Base-by-base conservation (phyloP, 1,284 basidiomycete species). In the Papiliotrema flavescens region DNA sequence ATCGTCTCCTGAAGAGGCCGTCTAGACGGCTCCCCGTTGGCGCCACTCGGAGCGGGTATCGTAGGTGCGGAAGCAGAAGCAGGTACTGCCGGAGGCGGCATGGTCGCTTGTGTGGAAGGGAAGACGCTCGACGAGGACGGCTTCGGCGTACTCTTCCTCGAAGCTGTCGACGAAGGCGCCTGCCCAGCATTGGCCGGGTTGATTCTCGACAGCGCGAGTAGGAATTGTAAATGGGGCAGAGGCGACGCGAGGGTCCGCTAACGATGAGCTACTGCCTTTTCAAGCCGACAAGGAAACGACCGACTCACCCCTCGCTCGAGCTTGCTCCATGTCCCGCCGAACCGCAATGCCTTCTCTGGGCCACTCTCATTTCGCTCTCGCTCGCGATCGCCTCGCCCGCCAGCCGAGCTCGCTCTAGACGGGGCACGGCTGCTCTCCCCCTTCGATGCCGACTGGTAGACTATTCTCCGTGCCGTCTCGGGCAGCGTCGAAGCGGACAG, bases 161-260 rank as follows among this genome's bases (percentile, higher is more conserved):
- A 28, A 22, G 44, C 40, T 24, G 53, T 53, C 11, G 47, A 22
- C 9, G 47, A 46, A 23, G 56, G 40, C 28, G 28, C 11, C 11
- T 32, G 28, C 11, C 28, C 28, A 15, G 35, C 22, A 46, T 65
- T 60, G 24, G 56, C 36, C 1, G 62, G 59, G 42, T 66, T 58
- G 3, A 65, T 53, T 9, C 53, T 51, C 1, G 71, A 72, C 1
- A 74, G 58, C 5, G 72, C 66, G 13, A 71, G 57, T 32, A 74
- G 65, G 57, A 73, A 75, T 54, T 74, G 71, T 19, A 74, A 60
- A 50, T 74, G 72, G 3, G 64, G 64, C 19, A 61, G 50, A 19
- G 69, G 74, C 15, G 60, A 62, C 26, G 66, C 63, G 1, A 75
- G 51, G 1, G 71, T 65, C 22, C 60, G 61, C 70, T 74, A 54